Conservation (phyloP, 148 eudicot genomes). For the Rhododendron henanense region DNA sequence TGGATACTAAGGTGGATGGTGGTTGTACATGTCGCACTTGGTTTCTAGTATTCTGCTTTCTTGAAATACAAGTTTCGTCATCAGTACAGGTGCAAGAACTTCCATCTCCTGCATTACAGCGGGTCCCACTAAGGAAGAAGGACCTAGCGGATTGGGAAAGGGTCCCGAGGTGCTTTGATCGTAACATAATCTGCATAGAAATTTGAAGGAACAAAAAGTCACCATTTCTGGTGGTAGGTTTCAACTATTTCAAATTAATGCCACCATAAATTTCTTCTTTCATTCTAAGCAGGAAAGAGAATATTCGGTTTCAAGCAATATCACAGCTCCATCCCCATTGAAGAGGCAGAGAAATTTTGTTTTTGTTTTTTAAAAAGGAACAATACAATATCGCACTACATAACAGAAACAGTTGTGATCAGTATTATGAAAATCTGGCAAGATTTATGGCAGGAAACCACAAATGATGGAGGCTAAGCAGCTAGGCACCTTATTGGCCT, state of each 20-base stretch:
- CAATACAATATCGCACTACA: background rate
- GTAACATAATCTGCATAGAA: conserved; percentile 39
- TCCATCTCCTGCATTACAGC: conserved; percentile 76
- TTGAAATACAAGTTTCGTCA: conserved; percentile 71
- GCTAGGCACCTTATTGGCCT: background rate
- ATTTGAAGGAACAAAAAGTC: background rate
- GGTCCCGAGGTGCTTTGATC: conserved; percentile 54
- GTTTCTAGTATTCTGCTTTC: conserved; percentile 37
- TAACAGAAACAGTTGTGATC: background rate
- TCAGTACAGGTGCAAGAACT: conserved; percentile 86
- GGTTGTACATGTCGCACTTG: conserved; percentile 38
- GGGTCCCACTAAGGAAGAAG: conserved; percentile 41
- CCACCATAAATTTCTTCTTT: background rate
- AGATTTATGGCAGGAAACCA: background rate
- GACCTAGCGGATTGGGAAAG: conserved; percentile 59
- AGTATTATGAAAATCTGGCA: background rate
- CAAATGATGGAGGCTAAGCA: background rate
- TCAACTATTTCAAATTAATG: background rate
- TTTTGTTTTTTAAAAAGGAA: background rate
- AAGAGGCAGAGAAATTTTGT: background rate
- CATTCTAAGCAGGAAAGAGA: conserved; percentile 1
- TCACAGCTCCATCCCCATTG: background rate
- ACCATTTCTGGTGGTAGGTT: background rate
- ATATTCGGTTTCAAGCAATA: background rate
- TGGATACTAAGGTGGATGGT: conserved; percentile 37